A percentile compares a stretch with the other conserved stretches of the same genome.
Evolutionary conservation across 2,329 filamentous ascomycete species (phyloP).

Genomic region (Exutisphaerella laricina): DNA sequence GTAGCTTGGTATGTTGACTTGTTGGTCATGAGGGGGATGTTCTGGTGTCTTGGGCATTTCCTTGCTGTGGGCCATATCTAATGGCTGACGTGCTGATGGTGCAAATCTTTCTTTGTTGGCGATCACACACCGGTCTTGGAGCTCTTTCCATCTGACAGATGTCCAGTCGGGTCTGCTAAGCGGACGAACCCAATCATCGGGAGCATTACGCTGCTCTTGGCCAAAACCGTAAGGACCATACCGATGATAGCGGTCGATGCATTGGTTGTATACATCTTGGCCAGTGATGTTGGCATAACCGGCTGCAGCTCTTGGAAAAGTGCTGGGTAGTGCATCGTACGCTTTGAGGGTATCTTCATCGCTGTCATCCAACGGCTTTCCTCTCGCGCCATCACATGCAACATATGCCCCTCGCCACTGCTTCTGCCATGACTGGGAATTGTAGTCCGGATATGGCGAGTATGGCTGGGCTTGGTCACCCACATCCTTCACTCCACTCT

Average conservation of each 20-base stretch:
- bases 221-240: constrained; percentile 54
- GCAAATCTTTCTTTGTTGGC: constrained; percentile 60
- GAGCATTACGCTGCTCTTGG: constrained; percentile 40
- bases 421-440: constrained; percentile 55
- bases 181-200: constrained; percentile 33
- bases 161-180: constrained; percentile 52
- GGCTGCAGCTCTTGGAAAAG: constrained; percentile 57
- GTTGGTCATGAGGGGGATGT: constrained; percentile 4
- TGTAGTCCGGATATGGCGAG: constrained; percentile 67
- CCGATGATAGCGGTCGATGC: constrained; percentile 55
- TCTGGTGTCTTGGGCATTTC: constrained; percentile 18
- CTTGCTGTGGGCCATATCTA: constrained; percentile 21
- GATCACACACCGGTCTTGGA: constrained; percentile 62
- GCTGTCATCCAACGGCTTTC: constrained; percentile 47
- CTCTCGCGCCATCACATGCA: constrained; percentile 58
- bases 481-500: constrained; percentile 27
- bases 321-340: constrained; percentile 51
- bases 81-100: constrained; percentile 35
- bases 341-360: constrained; percentile 60
- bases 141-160: constrained; percentile 61
- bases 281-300: constrained; percentile 58
- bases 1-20: constrained; percentile 20
- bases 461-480: constrained; percentile 52
- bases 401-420: constrained; percentile 54
- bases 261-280: constrained; percentile 56